A percentile compares a stretch with the other conserved stretches of the same genome.
Conservation (phyloP, 116 monocot genomes). For the Trichopus zeylanicus region DNA sequence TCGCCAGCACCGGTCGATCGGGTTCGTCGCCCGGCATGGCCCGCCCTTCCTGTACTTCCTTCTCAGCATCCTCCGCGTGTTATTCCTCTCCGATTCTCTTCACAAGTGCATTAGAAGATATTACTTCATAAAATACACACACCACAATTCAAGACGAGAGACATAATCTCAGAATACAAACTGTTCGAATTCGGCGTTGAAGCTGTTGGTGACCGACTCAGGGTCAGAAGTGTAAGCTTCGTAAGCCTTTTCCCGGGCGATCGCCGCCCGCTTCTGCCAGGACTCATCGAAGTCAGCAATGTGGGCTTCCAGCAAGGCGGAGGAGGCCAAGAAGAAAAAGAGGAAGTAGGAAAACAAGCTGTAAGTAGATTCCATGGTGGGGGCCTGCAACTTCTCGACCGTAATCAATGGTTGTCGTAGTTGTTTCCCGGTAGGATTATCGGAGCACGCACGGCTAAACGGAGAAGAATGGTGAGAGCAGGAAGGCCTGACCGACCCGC, state of each 20-base stretch:
- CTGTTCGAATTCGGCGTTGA: slow-evolving; percentile 42
- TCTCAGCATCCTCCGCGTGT: slow-evolving; percentile 31
- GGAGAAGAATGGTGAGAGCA: too few species aligned
- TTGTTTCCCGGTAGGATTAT: too few species aligned
- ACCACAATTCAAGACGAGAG: background rate
- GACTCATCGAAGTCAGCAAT: slow-evolving; percentile 44
- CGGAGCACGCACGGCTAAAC: too few species aligned
- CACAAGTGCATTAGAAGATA: background rate
- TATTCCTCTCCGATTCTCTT: slow-evolving; percentile 24
- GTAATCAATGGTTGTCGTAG: too few species aligned
- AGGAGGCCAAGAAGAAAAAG: slow-evolving; percentile 15
- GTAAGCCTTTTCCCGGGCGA: slow-evolving; percentile 21
- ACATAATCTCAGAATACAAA: background rate
- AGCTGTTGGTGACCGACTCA: slow-evolving; percentile 17
- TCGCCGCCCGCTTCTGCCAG: slow-evolving; percentile 40
- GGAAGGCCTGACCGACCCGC: too few species aligned
- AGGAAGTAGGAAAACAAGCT: slow-evolving; percentile 16
- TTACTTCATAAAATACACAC: background rate
- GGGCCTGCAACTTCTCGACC: too few species aligned
- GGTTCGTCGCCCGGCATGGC: slow-evolving; percentile 61
- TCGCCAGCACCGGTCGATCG: slow-evolving; percentile 90
- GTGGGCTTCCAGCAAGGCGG: slow-evolving; percentile 17
- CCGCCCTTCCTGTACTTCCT: background rate
- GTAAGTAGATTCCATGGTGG: too few species aligned
- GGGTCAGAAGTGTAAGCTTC: slow-evolving; percentile 40